Evolutionary conservation across 2,329 filamentous ascomycete species (phyloP), one percentile per base, ranked within the genome.

Genomic region (Dothistroma septosporum): DNA sequence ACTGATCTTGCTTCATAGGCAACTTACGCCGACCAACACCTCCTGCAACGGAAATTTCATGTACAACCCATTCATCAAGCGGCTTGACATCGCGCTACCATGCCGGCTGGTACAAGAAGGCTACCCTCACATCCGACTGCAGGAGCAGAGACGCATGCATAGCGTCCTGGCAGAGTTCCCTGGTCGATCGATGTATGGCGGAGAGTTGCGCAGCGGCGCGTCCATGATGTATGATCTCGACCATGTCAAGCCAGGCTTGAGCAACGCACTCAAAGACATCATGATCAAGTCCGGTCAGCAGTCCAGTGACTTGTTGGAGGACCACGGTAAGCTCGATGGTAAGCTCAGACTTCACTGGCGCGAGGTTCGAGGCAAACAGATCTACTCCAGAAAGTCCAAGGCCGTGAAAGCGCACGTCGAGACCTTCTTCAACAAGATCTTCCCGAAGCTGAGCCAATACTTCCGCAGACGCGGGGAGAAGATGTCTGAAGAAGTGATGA

Each of bases 1-100:
- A 53, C 22, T 54, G 62, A 11, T 53, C 32, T 5, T 21, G 12
- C 16, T n/a, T 5, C n/a, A n/a, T 57, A 65, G 61, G 54, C 62
- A 62, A 32, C 58, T 66, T 2, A 24, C 47, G 1, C 66, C 65
- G 0, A 53, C 63, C n/a, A 67, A 67, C 57, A 66, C 61, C 0
- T 63, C 52, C 32, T 24, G 47, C 2, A 59, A 54, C 14, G 55
- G 61, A 3, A n/a, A 37, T 0, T 32, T 59, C 1, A 22, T 55
- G 2, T 68, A 60, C 60, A 68, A 68, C 22, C 48, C 60, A 11
- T 66, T 55, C 57, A 58, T 47, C 21, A 24, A 47, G 1, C 63
- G 65, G 0, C 56, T 66, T 2, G 56, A 62, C 31, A 56, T 58
- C 21, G 33, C 61, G 11, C 55, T 67, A n/a, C 57, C 61, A 16